Evolutionary conservation across 1,284 basidiomycete species (phyloP).

Genomic region (Papiliotrema terrestris): DNA sequence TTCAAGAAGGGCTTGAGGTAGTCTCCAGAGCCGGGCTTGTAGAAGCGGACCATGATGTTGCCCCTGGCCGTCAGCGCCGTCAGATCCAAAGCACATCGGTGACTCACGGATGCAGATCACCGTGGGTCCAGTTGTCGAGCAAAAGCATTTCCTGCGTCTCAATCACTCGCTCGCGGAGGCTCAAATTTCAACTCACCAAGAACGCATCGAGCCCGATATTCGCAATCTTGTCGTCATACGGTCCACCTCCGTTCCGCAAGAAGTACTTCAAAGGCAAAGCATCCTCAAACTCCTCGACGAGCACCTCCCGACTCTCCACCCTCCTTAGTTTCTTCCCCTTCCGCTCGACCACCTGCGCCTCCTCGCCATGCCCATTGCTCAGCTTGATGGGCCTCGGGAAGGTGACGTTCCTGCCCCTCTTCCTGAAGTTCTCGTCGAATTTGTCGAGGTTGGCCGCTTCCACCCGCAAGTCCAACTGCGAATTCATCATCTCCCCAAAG

Average conservation of each 20-base stretch:
- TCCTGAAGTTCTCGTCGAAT: conserved; percentile 83
- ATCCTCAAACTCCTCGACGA: conserved; percentile 92
- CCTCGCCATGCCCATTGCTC: conserved; percentile 11
- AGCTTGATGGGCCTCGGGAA: conserved; percentile 78
- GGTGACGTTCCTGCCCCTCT: conserved; percentile 70
- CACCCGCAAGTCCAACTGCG: conserved; percentile 84
- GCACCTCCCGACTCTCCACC: conserved; percentile 57
- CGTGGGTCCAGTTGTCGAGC: conserved; percentile 96
- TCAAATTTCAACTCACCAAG: conserved; percentile 58
- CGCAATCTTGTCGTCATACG: conserved; percentile 84
- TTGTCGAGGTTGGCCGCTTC: conserved; percentile 83
- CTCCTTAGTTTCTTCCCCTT: background rate
- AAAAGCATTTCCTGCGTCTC: conserved; percentile 84
- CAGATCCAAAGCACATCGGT: background rate
- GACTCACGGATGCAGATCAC: conserved; percentile 62
- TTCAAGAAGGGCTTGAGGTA: conserved; percentile 51
- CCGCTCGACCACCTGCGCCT: conserved; percentile 3
- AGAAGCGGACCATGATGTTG: conserved; percentile 97
- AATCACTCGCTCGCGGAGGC: background rate
- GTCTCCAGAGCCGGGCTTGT: conserved; percentile 66
- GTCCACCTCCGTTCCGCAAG: conserved; percentile 82
- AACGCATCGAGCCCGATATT: conserved; percentile 94
- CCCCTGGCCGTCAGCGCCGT: conserved; percentile 60
- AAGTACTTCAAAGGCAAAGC: conserved; percentile 88
- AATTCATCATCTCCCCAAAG: conserved; percentile 96